Evolutionary conservation across 2,329 filamentous ascomycete genomes (phyloP).

Genomic region (Sclerotinia sclerotiorum): DNA sequence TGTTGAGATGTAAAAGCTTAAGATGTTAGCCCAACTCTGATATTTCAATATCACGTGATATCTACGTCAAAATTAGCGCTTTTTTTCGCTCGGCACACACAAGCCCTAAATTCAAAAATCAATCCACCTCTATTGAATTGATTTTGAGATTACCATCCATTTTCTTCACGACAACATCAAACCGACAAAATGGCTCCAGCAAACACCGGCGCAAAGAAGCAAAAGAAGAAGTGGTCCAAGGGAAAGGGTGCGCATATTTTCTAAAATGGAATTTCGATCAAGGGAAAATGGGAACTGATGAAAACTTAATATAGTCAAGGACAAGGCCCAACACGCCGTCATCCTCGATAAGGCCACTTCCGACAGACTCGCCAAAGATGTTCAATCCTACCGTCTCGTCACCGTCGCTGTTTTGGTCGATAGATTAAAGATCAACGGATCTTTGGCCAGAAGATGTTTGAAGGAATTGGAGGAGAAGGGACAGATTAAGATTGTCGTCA

Average conservation of each 20-base stretch:
- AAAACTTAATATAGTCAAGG: conserved; percentile 74
- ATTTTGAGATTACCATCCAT: conserved; percentile 16
- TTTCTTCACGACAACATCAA: conserved; percentile 25
- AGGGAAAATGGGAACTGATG: conserved; percentile 12
- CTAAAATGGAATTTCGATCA: neutral
- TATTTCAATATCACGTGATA: neutral
- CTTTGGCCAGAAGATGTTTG: conserved; percentile 85
- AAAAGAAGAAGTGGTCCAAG: conserved; percentile 71
- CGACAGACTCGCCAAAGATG: conserved; percentile 99
- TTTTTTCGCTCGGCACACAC: conserved; percentile 23
- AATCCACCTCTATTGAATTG: conserved; percentile 21
- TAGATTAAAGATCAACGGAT: conserved; percentile 99
- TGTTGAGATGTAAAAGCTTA: too few species aligned
- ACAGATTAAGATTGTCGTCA: conserved; percentile 95
- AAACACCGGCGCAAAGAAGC: conserved; percentile 71
- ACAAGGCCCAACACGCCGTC: conserved; percentile 99
- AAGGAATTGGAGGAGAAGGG: conserved; percentile 96
- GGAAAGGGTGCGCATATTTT: conserved; percentile 51
- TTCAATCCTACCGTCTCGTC: conserved; percentile 99
- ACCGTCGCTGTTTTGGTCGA: conserved; percentile 98
- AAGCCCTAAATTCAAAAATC: conserved; percentile 25
- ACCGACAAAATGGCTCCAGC: conserved; percentile 46
- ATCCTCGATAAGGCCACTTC: conserved; percentile 96
- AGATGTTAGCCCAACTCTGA: too few species aligned
- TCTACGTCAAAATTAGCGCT: conserved; percentile 11